Percentiles rank a stretch among this genome's conserved stretches.
Evolutionary conservation across 2,329 filamentous ascomycete species (phyloP).

Genomic region (Aspergillaceae sp.): DNA sequence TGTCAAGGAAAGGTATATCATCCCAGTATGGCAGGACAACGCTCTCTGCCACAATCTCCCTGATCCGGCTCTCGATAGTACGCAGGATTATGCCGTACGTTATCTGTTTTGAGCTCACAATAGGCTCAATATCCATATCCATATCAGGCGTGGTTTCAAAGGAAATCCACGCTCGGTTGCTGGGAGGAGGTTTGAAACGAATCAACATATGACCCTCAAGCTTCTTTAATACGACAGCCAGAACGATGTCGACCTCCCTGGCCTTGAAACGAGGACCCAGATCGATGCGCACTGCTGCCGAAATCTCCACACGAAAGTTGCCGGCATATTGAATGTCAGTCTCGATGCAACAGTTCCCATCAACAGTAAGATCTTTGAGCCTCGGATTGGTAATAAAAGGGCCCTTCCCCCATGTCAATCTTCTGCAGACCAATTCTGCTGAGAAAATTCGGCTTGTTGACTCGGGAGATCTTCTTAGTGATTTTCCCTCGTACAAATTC

Average conservation of each 20-base stretch:
- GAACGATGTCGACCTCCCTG: conserved; percentile 77
- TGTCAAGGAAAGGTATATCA: conserved; percentile 83
- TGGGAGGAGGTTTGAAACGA: conserved; percentile 87
- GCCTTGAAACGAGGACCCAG: conserved; percentile 81
- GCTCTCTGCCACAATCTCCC: conserved; percentile 87
- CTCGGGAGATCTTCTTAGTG: conserved; percentile 89
- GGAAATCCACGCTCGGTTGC: conserved; percentile 91
- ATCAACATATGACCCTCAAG: conserved; percentile 78
- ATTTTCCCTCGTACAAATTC: conserved; percentile 74
- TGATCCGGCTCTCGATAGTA: conserved; percentile 89
- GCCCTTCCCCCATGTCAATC: conserved; percentile 74
- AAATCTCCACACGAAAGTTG: conserved; percentile 80
- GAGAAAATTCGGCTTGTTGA: conserved; percentile 85
- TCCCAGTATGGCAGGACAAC: conserved; percentile 93
- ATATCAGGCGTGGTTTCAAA: conserved; percentile 93
- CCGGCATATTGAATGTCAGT: conserved; percentile 83
- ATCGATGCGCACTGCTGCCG: conserved; percentile 87
- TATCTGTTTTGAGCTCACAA: conserved; percentile 90
- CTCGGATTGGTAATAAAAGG: conserved; percentile 84
- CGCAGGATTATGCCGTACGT: conserved; percentile 87
- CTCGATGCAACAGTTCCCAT: conserved; percentile 81
- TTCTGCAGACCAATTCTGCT: conserved; percentile 72
- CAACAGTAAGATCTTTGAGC: conserved; percentile 79
- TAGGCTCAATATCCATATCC: conserved; percentile 88
- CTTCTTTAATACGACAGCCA: conserved; percentile 76